These are phyloP conservation scores for Sutorius australiensis DNA, from an alignment of 768 basidiomycete genomes.

Conservation along the genomic window DNA sequence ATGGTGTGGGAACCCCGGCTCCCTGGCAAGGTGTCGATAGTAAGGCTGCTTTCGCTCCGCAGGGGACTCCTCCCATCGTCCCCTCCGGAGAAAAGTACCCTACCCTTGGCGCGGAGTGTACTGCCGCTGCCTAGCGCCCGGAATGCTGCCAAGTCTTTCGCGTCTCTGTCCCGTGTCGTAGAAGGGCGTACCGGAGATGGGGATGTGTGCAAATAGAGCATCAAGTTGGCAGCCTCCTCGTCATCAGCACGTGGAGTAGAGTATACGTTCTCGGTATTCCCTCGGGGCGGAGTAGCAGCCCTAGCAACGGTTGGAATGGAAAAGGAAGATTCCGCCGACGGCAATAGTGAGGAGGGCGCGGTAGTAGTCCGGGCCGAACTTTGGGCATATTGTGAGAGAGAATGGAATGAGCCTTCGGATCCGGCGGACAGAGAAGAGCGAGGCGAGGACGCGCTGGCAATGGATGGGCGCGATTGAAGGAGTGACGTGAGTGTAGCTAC, in stretches of 20 bases:
- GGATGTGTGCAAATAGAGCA: constrained; percentile 81
- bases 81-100: constrained; percentile 63
- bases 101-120: constrained; percentile 55
- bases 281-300: constrained; percentile 36
- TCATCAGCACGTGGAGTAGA: constrained; percentile 61
- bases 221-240: constrained; percentile 77
- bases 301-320: constrained; percentile 19
- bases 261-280: constrained; percentile 33
- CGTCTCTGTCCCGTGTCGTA: constrained; percentile 42
- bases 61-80: constrained; percentile 26
- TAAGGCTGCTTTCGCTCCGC: constrained; percentile 28
- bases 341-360: constrained; percentile 36
- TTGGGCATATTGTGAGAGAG: constrained; percentile 62
- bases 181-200: constrained; percentile 71
- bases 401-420: constrained; percentile 63
- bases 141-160: constrained; percentile 53
- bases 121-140: constrained; percentile 49
- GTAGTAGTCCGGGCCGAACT: constrained; percentile 57
- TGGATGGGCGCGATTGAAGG: constrained; percentile 60
- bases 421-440: constrained; percentile 67
- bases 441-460: constrained; percentile 61
- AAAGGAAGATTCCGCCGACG: constrained; percentile 41
- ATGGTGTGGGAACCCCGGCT: constrained; percentile 24
- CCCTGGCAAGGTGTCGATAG: constrained; percentile 23
- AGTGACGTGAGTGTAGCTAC: constrained; percentile 76